phyloP scores from a whole-genome alignment of 768 basidiomycete species.

The Podaxis rugospora region DNA sequence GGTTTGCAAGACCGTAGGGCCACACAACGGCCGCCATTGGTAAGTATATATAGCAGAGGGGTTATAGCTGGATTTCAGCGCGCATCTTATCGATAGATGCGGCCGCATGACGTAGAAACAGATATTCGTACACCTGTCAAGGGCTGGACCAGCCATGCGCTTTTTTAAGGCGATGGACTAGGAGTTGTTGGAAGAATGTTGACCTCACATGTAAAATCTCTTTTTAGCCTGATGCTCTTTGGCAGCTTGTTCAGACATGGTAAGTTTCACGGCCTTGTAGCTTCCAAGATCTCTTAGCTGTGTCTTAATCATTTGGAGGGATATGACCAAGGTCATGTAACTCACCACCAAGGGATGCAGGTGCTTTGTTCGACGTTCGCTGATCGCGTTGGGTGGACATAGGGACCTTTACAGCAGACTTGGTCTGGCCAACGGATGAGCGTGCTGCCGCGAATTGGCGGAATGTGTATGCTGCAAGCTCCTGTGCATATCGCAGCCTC shows the following conservation, averaged over 20 bases:
- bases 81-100: neutral
- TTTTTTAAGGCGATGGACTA: neutral
- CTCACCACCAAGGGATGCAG: neutral
- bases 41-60: neutral
- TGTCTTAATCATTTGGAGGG: neutral
- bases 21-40: neutral
- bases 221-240: neutral
- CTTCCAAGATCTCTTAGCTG: conserved; percentile 3
- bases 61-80: neutral
- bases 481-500: conserved; percentile 38
- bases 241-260: neutral
- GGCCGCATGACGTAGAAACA: neutral
- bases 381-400: neutral
- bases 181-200: neutral
- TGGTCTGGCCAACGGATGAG: neutral
- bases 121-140: conserved; percentile 1
- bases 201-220: conserved; percentile 8
- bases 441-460: conserved; percentile 39
- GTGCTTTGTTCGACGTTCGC: neutral
- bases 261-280: neutral
- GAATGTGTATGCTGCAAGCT: conserved; percentile 44
- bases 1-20: neutral
- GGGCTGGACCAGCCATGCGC: neutral
- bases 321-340: neutral
- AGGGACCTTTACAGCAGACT: neutral